Conservation (phyloP, 257 asterid genomes). For the Plantago ovata region DNA sequence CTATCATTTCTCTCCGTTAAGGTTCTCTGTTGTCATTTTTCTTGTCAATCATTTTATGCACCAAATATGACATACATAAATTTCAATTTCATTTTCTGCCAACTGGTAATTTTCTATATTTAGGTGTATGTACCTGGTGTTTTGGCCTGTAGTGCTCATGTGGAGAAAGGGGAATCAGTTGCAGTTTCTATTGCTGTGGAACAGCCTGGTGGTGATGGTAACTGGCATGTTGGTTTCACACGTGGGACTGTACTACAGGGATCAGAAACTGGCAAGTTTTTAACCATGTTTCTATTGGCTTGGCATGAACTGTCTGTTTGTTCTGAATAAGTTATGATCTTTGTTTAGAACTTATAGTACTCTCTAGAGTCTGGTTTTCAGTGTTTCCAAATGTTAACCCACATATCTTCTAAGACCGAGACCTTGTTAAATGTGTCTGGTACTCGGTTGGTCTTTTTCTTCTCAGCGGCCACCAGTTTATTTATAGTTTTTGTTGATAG, state of each 20-base stretch:
- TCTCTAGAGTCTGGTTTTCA: neutral
- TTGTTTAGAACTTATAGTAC: neutral
- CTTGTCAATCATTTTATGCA: neutral
- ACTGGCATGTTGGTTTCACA: slow-evolving; percentile 89
- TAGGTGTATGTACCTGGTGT: slow-evolving; percentile 99
- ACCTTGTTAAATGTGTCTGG: neutral
- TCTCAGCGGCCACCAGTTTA: neutral
- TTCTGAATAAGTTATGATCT: too few relatives aligned
- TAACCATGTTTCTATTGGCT: slow-evolving; percentile 2
- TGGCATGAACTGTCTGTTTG: neutral
- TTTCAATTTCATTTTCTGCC: neutral
- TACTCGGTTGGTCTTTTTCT: neutral
- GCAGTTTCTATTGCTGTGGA: slow-evolving; percentile 95
- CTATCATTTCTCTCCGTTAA: too few relatives aligned
- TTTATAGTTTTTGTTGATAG: neutral
- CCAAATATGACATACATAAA: slow-evolving; percentile 3
- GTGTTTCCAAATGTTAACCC: neutral
- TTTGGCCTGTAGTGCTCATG: slow-evolving; percentile 96
- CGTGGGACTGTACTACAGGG: slow-evolving; percentile 92
- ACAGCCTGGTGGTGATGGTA: slow-evolving; percentile 71
- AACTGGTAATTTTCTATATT: slow-evolving; percentile 20
- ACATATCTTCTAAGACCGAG: neutral
- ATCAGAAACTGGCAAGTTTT: slow-evolving; percentile 56
- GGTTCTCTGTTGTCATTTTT: neutral
- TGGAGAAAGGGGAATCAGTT: slow-evolving; percentile 82